A percentile compares a stretch with the other conserved stretches of the same genome.
Evolutionary conservation across 2,329 filamentous ascomycete species (phyloP).

Genomic region (Ophiobolus disseminans): DNA sequence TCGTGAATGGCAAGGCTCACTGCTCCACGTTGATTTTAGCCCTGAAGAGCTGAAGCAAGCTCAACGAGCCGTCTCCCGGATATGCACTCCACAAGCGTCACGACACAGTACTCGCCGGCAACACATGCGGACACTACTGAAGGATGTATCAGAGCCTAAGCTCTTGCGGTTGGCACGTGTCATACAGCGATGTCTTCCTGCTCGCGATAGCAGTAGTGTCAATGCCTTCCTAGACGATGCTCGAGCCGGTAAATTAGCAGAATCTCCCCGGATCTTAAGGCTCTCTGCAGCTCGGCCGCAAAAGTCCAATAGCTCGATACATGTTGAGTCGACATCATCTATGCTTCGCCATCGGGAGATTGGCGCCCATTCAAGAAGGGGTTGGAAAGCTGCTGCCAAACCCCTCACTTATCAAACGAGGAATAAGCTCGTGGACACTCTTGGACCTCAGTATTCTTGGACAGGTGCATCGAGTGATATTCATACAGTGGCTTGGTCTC

Average conservation of each 20-base stretch:
- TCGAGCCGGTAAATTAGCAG: constrained; percentile 23
- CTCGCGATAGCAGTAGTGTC: constrained; percentile 31
- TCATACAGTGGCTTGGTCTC: constrained; percentile 63
- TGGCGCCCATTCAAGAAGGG: constrained; percentile 35
- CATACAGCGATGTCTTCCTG: constrained; percentile 20
- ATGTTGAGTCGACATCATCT: constrained; percentile 24
- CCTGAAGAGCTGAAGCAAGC: constrained; percentile 33
- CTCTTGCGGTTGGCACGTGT: constrained; percentile 25
- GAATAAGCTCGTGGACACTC: constrained; percentile 45
- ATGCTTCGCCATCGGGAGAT: constrained; percentile 44
- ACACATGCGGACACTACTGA: constrained; percentile 31
- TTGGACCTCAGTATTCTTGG: constrained; percentile 58
- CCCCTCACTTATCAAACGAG: constrained; percentile 32
- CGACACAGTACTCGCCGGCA: constrained; percentile 24
- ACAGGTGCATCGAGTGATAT: constrained; percentile 67
- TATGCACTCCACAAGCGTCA: constrained; percentile 4
- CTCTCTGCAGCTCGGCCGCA: constrained; percentile 30
- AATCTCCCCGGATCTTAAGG: constrained; percentile 33
- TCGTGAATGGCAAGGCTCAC: constrained; percentile 36
- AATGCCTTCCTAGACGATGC: constrained; percentile 43
- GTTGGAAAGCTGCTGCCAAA: constrained; percentile 32
- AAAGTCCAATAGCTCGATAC: constrained; percentile 18
- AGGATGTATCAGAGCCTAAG: constrained; percentile 28
- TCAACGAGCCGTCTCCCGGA: constrained; percentile 17
- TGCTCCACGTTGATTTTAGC: constrained; percentile 46